Percentiles rank a stretch among this genome's conserved stretches.
Evolutionary conservation across 2,329 filamentous ascomycete genomes (phyloP).

Genomic region (Cryoendolithus antarcticus): DNA sequence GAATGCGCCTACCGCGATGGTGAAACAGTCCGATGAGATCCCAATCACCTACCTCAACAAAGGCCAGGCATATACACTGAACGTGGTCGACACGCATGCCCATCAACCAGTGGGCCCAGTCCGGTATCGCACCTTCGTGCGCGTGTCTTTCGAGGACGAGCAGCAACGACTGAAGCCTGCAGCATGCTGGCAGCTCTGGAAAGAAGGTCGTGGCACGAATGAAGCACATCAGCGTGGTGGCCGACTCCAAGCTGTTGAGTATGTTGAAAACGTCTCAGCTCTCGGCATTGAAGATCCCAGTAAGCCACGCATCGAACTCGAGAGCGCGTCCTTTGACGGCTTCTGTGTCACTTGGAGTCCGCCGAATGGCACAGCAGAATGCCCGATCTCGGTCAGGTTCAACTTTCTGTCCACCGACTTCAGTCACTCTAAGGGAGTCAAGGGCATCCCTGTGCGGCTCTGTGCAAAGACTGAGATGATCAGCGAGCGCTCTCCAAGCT

Average conservation of each 20-base stretch:
- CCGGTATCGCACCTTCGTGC: constrained; percentile 78
- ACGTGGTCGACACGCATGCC: constrained; percentile 65
- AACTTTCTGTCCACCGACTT: constrained; percentile 98
- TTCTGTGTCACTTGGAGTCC: constrained; percentile 73
- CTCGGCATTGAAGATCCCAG: constrained; percentile 39
- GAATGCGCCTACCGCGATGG: constrained; percentile 93
- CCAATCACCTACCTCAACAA: constrained; percentile 98
- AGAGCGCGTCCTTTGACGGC: constrained; percentile 71
- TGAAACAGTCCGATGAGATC: constrained; percentile 78
- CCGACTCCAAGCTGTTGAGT: constrained; percentile 88
- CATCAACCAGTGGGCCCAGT: constrained; percentile 46
- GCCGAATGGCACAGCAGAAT: constrained; percentile 63
- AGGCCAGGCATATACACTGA: constrained; percentile 83
- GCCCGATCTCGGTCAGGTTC: constrained; percentile 82
- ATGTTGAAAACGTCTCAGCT: constrained; percentile 55
- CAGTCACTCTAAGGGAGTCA: constrained; percentile 96
- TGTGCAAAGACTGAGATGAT: constrained; percentile 78
- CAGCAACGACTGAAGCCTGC: constrained; percentile 75
- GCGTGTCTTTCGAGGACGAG: constrained; percentile 95
- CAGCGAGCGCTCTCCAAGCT: constrained; percentile 32
- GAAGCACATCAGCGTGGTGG: constrained; percentile 90
- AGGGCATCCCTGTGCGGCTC: constrained; percentile 85
- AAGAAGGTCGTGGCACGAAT: constrained; percentile 88
- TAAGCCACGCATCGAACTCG: constrained; percentile 36
- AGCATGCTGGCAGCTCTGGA: constrained; percentile 85